Percentiles rank a stretch among this genome's conserved stretches.
phyloP scores from a whole-genome alignment of 2,329 filamentous ascomycete species.

The Botrytis tulipae region DNA sequence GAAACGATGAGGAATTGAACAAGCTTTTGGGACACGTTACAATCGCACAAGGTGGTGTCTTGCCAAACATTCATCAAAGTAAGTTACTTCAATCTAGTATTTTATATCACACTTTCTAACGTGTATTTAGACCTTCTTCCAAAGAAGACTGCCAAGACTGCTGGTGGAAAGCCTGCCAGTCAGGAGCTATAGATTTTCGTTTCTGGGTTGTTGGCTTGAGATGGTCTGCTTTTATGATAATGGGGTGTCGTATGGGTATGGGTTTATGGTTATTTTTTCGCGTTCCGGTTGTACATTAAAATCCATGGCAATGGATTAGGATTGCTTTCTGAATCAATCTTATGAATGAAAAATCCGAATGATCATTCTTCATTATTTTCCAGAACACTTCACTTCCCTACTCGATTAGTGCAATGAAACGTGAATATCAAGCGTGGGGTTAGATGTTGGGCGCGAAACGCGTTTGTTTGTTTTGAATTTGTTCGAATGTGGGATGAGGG shows the following conservation, averaged over 20 bases:
- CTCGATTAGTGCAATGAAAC: neutral
- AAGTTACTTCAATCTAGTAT: conserved; percentile 45
- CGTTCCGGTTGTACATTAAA: conserved; percentile 70
- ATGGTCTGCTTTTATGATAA: conserved; percentile 63
- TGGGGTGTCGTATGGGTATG: conserved; percentile 72
- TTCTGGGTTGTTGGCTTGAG: conserved; percentile 54
- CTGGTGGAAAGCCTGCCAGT: conserved; percentile 79
- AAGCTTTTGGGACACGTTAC: conserved; percentile 95
- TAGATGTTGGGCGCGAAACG: neutral
- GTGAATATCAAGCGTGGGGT: neutral
- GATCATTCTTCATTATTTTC: conserved; percentile 19
- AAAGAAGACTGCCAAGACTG: conserved; percentile 91
- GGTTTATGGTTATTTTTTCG: conserved; percentile 67
- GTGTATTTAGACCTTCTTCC: conserved; percentile 79
- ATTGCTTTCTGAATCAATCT: conserved; percentile 40
- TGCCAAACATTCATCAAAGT: conserved; percentile 98
- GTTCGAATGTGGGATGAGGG: neutral
- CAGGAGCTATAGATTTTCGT: conserved; percentile 81
- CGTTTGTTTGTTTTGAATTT: conserved; percentile 9
- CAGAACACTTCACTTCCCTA: neutral
- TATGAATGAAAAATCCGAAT: conserved; percentile 36
- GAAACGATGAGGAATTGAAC: conserved; percentile 99
- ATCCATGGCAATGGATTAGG: conserved; percentile 54
- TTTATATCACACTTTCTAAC: conserved; percentile 29
- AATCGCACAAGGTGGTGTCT: conserved; percentile 94